Evolutionary conservation across 1,139 yeast genomes (phyloP), one percentile per base, ranked within the genome.

Genomic region (Diutina pseudorugosa): DNA sequence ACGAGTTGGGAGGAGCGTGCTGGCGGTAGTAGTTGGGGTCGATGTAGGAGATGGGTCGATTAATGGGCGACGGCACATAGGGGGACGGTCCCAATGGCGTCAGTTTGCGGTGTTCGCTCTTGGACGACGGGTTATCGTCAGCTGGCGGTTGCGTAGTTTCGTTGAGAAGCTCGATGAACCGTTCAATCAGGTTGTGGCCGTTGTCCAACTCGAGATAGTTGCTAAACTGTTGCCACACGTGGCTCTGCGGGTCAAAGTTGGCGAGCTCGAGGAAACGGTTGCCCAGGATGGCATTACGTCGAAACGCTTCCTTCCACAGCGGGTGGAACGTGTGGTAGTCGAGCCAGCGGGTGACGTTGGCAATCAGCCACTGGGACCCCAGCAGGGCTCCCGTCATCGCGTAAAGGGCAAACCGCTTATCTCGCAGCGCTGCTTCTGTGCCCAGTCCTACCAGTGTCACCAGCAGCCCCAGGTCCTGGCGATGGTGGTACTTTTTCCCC

Each of bases 241-340:
- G 71, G 61, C 72, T 75, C 66, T 59, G 76, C 62, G 58, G 71
- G 62, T 83, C 89, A 62, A 85, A 85, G 53, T 83, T 87, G 47
- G 82, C 77, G 57, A 90, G 69, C 53, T 80, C 82, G 25, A 89
- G 67, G 60, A 89, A 89, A 41, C 77, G 69, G 52, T 79, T 76
- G 0, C 93, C 91, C 5, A 75, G 71, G 1, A 88, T 72, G 54
- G 80, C 81, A 57, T 82, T 76, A 50, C 74, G 71, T 41, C 70
- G 70, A 63, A 89, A 85, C 11, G 83, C 76, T 11, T 73, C 79
- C 33, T 76, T 71, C 96, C 96, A 90, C 12, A 83, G 74, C 5
- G 75, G 76, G 57, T 86, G 85, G 65, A 90, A 90, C 40, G 77
- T 75, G 62, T 89, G 76, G 20, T 65, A 60, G 16, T 78, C 83